Percentiles rank a stretch among this genome's conserved stretches.
Evolutionary conservation across 176 grass and related monocot species (phyloP).

Genomic region (Cenchrus americanus): DNA sequence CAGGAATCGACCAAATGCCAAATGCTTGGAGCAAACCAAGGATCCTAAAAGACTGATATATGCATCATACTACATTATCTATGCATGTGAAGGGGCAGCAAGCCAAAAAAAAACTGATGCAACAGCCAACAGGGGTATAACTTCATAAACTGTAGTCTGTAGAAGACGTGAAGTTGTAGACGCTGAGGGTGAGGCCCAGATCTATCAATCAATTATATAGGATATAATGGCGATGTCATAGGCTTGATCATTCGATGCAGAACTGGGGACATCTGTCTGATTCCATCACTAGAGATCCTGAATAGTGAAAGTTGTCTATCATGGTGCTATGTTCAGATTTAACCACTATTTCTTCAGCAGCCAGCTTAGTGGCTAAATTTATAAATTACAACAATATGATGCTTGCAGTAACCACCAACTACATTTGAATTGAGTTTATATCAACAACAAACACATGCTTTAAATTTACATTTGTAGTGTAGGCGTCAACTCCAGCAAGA

Average conservation of each 20-base stretch:
- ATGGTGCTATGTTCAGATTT: neutral
- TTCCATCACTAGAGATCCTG: conserved; percentile 6
- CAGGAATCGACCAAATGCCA: neutral
- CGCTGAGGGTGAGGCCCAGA: neutral
- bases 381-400: neutral
- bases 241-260: conserved; percentile 35
- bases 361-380: neutral
- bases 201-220: conserved; percentile 34
- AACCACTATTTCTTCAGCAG: neutral
- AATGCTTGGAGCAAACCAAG: neutral
- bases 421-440: neutral
- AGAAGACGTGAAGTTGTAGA: conserved; percentile 9
- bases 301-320: too few species aligned
- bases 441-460: neutral
- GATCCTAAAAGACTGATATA: neutral
- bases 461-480: neutral
- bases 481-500: neutral
- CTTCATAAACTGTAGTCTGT: conserved; percentile 18
- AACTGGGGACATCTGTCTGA: neutral
- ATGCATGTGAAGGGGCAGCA: neutral
- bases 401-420: neutral
- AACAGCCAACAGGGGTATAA: neutral
- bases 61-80: neutral
- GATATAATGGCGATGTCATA: conserved; percentile 18
- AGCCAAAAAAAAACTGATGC: neutral